Conservation (phyloP, 2,329 filamentous ascomycete species). For the Beauveria australis region DNA sequence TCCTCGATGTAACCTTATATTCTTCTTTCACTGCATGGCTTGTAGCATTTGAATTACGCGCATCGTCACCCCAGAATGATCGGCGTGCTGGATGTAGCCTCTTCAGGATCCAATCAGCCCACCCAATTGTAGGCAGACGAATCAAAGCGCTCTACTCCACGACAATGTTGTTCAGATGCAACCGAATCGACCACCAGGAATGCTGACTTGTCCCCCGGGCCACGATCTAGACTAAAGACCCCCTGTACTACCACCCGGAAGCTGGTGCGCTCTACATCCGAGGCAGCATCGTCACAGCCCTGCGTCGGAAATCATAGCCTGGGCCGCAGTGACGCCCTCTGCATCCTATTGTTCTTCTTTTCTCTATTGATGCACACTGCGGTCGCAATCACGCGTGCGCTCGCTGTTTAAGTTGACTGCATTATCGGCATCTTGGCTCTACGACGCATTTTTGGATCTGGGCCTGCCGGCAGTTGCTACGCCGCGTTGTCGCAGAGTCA, state of each 20-base stretch:
- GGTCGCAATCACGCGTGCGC: neutral
- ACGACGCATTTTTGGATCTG: neutral
- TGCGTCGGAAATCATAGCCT: neutral
- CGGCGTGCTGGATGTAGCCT: neutral
- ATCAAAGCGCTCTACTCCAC: neutral
- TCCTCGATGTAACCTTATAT: neutral
- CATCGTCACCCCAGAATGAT: neutral
- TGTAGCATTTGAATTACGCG: neutral
- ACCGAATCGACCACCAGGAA: neutral
- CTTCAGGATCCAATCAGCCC: neutral
- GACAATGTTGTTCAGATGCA: neutral
- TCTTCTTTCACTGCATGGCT: neutral
- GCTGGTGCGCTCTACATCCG: neutral
- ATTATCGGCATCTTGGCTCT: neutral
- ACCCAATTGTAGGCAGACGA: neutral
- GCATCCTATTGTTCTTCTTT: neutral
- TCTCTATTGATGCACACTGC: neutral
- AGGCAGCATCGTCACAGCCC: neutral
- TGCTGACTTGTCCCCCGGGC: neutral
- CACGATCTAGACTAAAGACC: neutral
- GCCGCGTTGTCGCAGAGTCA: neutral
- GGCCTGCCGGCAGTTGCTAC: neutral
- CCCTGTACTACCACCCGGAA: neutral
- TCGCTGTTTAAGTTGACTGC: neutral
- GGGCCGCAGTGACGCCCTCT: neutral